Conservation (phyloP, 116 monocot species). For the Papilionanthe hybrid region DNA sequence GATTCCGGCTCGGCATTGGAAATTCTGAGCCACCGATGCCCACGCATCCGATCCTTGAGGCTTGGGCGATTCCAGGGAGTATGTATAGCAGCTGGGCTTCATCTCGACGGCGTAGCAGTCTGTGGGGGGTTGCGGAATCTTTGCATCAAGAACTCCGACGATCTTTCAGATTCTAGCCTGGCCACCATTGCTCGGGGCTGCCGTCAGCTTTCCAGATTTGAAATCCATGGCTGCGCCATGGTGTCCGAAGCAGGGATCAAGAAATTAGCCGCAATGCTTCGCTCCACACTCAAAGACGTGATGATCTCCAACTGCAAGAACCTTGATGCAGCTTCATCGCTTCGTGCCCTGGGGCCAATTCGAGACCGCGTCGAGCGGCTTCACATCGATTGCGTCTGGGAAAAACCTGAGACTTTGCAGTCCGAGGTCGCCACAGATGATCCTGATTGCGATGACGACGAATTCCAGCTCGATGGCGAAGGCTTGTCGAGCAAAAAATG, state of each 20-base stretch:
- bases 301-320: slow-evolving; percentile 55
- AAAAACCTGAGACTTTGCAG: background rate
- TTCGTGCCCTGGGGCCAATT: slow-evolving; percentile 61
- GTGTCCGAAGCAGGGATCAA: slow-evolving; percentile 59
- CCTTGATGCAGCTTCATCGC: slow-evolving; percentile 30
- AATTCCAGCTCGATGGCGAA: background rate
- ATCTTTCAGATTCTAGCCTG: slow-evolving; percentile 65
- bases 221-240: slow-evolving; percentile 50
- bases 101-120: slow-evolving; percentile 82
- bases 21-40: slow-evolving; percentile 39
- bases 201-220: slow-evolving; percentile 48
- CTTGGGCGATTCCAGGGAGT: slow-evolving; percentile 65
- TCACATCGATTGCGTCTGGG: slow-evolving; percentile 70
- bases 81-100: slow-evolving; percentile 56
- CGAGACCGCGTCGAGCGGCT: slow-evolving; percentile 57
- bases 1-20: slow-evolving; percentile 62
- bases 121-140: slow-evolving; percentile 60
- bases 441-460: background rate
- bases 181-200: slow-evolving; percentile 69
- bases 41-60: slow-evolving; percentile 38
- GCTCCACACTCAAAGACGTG: slow-evolving; percentile 59
- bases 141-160: slow-evolving; percentile 51
- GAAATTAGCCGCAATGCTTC: slow-evolving; percentile 39
- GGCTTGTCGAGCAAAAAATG: slow-evolving; percentile 25
- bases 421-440: background rate